Percentiles rank a stretch among this genome's conserved stretches.
Evolutionary conservation across 495 filamentous ascomycete genomes (phyloP).

Genomic region (Hypoxylon perforatum): DNA sequence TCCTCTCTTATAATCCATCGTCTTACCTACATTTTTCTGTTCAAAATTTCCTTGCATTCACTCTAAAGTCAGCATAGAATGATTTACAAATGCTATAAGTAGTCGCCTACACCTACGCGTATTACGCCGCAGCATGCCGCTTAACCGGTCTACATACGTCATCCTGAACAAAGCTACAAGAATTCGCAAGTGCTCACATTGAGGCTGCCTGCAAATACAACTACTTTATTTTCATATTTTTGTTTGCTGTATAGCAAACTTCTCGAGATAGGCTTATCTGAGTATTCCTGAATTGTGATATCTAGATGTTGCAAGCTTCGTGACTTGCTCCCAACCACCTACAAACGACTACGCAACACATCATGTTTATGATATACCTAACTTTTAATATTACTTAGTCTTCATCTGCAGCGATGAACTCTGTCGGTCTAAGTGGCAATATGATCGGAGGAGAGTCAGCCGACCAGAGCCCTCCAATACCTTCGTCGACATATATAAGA

Average conservation of each 20-base stretch:
- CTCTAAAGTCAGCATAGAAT: background rate
- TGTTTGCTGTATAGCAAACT: no score
- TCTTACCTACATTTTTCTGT: background rate
- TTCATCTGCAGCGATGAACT: background rate
- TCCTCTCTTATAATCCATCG: background rate
- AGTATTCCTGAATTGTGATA: constrained; percentile 2
- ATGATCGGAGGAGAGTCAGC: constrained; percentile 17
- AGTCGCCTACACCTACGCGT: constrained; percentile 2
- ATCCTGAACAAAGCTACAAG: constrained; percentile 32
- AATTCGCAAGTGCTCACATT: no score
- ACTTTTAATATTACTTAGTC: background rate
- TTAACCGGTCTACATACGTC: constrained; percentile 32
- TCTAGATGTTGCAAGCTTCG: constrained; percentile 6
- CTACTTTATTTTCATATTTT: background rate
- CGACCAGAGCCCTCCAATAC: background rate
- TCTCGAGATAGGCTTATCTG: background rate
- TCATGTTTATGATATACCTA: background rate
- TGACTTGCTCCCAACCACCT: no score
- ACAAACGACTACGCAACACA: no score
- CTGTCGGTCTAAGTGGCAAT: constrained; percentile 15
- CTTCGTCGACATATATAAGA: constrained; percentile 9
- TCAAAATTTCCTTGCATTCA: background rate
- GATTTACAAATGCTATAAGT: constrained; percentile 3
- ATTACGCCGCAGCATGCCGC: constrained; percentile 13
- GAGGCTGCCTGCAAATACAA: background rate